These are phyloP conservation scores for Hypoxylon crocopeplum DNA, from an alignment of 495 filamentous ascomycete genomes.

Conservation along the genomic window DNA sequence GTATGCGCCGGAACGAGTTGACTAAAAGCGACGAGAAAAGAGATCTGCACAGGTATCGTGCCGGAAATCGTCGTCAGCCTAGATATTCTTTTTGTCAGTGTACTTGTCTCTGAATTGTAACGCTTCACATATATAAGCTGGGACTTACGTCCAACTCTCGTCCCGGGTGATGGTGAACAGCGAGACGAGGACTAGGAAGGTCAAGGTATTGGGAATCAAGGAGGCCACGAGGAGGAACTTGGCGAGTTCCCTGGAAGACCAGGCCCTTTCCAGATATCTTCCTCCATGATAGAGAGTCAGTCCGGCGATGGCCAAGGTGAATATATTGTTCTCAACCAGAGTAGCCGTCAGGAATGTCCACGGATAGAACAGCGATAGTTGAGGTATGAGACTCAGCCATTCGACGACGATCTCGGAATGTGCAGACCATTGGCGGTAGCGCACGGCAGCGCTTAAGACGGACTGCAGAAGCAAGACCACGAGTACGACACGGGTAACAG, in stretches of 20 bases:
- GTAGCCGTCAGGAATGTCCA: slow-evolving; percentile 91
- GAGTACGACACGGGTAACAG: slow-evolving; percentile 84
- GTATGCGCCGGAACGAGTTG: slow-evolving; percentile 98
- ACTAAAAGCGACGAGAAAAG: slow-evolving; percentile 97
- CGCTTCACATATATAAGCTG: not conserved
- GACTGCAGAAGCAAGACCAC: slow-evolving; percentile 76
- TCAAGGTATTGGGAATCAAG: slow-evolving; percentile 78
- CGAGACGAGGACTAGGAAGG: slow-evolving; percentile 73
- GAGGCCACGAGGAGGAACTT: slow-evolving; percentile 84
- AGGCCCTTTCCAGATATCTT: slow-evolving; percentile 93
- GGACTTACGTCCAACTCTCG: slow-evolving; percentile 70
- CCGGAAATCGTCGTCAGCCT: slow-evolving; percentile 84
- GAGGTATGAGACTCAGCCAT: slow-evolving; percentile 86
- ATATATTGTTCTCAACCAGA: slow-evolving; percentile 91
- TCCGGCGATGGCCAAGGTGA: slow-evolving; percentile 81
- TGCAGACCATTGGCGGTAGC: slow-evolving; percentile 68
- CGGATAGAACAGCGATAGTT: slow-evolving; percentile 81
- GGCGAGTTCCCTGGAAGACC: slow-evolving; percentile 90
- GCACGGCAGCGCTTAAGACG: slow-evolving; percentile 77
- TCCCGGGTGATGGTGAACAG: slow-evolving; percentile 74
- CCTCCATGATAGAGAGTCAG: slow-evolving; percentile 91
- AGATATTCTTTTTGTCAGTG: slow-evolving; percentile 11
- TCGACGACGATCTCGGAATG: slow-evolving; percentile 71
- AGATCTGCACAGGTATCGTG: slow-evolving; percentile 85
- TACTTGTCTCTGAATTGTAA: not conserved